These are phyloP conservation scores for Globisporangium alternatum DNA, from an alignment of 352 stramenopile species.

Conservation along the genomic window DNA sequence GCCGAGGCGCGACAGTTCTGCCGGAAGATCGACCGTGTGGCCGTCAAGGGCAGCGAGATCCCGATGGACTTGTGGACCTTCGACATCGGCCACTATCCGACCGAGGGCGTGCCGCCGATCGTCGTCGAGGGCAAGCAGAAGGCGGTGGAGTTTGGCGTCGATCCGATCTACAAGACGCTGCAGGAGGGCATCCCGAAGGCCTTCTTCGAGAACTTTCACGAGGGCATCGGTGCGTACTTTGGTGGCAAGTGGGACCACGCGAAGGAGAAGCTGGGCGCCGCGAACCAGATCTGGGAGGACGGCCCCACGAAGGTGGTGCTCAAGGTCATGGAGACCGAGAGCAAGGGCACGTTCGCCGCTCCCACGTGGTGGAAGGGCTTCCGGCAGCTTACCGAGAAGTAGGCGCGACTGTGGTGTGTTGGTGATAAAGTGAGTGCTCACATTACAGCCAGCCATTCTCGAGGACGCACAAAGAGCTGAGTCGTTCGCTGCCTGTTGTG, in stretches of 20 bases:
- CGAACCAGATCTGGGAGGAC: constrained; percentile 91
- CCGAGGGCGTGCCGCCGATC: constrained; percentile 47
- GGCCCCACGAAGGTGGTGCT: constrained; percentile 85
- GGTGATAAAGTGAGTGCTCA: too few species aligned
- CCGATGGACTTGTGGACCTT: constrained; percentile 94
- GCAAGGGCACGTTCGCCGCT: constrained; percentile 72
- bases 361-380: constrained; percentile 91
- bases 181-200: constrained; percentile 76
- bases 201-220: constrained; percentile 91
- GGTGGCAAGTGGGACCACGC: constrained; percentile 89
- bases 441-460: neutral
- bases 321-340: constrained; percentile 90
- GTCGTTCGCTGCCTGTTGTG: neutral
- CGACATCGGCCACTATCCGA: constrained; percentile 85
- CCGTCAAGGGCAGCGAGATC: constrained; percentile 95
- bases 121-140: constrained; percentile 76
- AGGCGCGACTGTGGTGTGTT: constrained; percentile 7
- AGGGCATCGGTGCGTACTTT: constrained; percentile 93
- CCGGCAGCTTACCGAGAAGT: constrained; percentile 93
- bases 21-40: constrained; percentile 94
- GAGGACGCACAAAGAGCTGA: neutral
- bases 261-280: constrained; percentile 74
- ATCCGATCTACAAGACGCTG: constrained; percentile 69
- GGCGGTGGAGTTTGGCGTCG: constrained; percentile 72
- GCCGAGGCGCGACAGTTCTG: constrained; percentile 79